Evolutionary conservation across 2,329 filamentous ascomycete genomes (phyloP).

Genomic region (Corniculantispora saksenae): DNA sequence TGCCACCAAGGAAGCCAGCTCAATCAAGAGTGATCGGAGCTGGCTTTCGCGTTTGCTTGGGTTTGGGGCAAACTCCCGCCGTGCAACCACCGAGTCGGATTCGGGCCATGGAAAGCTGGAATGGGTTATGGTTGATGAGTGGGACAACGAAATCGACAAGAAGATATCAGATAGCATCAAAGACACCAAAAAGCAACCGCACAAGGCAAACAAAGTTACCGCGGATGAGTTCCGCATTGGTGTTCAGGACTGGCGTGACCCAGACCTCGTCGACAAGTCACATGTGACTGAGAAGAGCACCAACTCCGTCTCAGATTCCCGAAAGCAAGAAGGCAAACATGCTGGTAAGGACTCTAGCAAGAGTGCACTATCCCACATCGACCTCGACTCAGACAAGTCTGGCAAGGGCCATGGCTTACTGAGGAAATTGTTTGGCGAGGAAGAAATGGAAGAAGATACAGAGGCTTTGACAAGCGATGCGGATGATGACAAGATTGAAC

Average conservation of each 20-base stretch:
- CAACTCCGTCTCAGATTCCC: not conserved
- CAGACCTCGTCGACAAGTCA: slow-evolving; percentile 50
- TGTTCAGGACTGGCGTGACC: slow-evolving; percentile 85
- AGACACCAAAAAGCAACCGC: slow-evolving; percentile 35
- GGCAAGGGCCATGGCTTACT: slow-evolving; percentile 38
- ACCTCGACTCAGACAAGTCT: slow-evolving; percentile 18
- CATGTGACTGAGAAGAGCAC: slow-evolving; percentile 20
- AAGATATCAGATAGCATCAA: slow-evolving; percentile 43
- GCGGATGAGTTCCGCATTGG: slow-evolving; percentile 75
- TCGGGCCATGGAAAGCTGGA: slow-evolving; percentile 73
- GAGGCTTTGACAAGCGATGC: slow-evolving; percentile 24
- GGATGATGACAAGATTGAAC: slow-evolving; percentile 28
- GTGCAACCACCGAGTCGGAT: slow-evolving; percentile 55
- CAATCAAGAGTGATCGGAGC: slow-evolving; percentile 25
- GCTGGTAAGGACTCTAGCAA: slow-evolving; percentile 14
- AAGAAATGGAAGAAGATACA: slow-evolving; percentile 28
- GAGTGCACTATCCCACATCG: not conserved
- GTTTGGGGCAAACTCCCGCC: slow-evolving; percentile 32
- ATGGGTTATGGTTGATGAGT: slow-evolving; percentile 71
- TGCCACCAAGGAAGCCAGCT: slow-evolving; percentile 28
- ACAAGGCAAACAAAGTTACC: slow-evolving; percentile 29
- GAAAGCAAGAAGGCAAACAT: slow-evolving; percentile 15
- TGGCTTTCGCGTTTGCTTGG: slow-evolving; percentile 50
- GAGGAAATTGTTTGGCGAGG: slow-evolving; percentile 52
- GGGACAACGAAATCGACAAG: slow-evolving; percentile 56